Evolutionary conservation across 768 basidiomycete genomes (phyloP), one percentile per base, ranked within the genome.

Genomic region (Rhodotorula taiwanensis): DNA sequence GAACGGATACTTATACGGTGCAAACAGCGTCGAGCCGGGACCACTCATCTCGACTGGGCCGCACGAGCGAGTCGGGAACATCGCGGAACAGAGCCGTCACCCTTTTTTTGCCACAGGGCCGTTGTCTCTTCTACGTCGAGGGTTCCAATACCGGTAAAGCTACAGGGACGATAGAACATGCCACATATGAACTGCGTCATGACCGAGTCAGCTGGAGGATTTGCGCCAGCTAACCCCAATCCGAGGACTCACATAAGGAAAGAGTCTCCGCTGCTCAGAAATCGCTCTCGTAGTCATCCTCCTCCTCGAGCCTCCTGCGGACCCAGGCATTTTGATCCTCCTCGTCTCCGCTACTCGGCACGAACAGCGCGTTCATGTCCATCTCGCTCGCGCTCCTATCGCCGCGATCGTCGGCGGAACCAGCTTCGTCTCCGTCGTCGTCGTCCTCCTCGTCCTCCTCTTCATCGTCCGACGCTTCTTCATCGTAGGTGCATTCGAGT

Each of bases 321-420:
- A 27, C 11, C 42, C 41, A 7, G 44, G 30, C 55, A 5, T 52
- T 23, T 39, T 57, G 31, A 42, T 34, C 44, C n/a, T 25, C 56
- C 16, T 55, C 58, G 25, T 28, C 45, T 18, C 43, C 41, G 16
- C 23, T 41, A 13, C 36, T 0, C 33, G 43, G 43, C 5, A 28
- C 33, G 15, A 23, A 57, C 25, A 57, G 48, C 34, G 25, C 56
- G 25, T 57, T 57, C 56, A n/a, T 30, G 42, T 55, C 53, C 2
- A 34, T 13, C 48, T 49, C 45, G n/a, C n/a, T 27, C 20, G 45
- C 45, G n/a, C 10, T 15, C 10, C 28, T 8, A 6, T 14, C 48
- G 28, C 45, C 45, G 25, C 7, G n/a, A 13, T 47, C 45, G 25
- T 30, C 48, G 27, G 16, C 27, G 28, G 48, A 4, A 28, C 27